Base-by-base conservation (phyloP, 2,329 filamentous ascomycete genomes). In the Fusarium zealandicum region DNA sequence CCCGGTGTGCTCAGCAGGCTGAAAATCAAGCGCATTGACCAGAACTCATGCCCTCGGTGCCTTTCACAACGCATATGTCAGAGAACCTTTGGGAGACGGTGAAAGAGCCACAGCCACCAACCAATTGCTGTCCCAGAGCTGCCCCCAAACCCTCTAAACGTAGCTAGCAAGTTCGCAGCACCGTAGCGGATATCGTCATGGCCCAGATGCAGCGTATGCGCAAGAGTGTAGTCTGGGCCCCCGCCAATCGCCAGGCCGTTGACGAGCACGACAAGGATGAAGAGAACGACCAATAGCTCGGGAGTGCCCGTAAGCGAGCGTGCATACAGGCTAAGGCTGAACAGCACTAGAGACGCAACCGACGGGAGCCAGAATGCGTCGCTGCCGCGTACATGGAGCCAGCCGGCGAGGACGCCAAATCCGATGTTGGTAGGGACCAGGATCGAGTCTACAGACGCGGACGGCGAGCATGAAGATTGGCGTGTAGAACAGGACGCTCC, bases 401-500 rank as follows among this genome's bases (percentile, higher is more conserved):
- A 85, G 8, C 92, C 92, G 12, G 89, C 87, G 5, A 90, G 61
- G 0, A 96, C 73, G 0, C 90, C 90, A 66, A 96, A 96, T 2
- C 90, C 92, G 6, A 85, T 70, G 71, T 96, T 96, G 1, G 91
- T 95, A 0, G 92, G 90, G 39, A 96, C 84, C 6, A 96, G 81
- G 30, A 93, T 87, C 4, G 88, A 82, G 3, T 91, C 92, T 3
- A 90, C 88, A 2, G 84, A 77, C 1, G 3, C 87, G 84, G 2
- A 95, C 87, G 4, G 90, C 89, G 51, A 95, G 85, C 28, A 90
- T 88, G 65, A 91, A 93, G 36, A 92, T 85, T 0, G 92, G 91
- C 0, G 88, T 83, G 73, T 92, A 96, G 76, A 92, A 95, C 7
- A 96, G 78, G 2, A 96, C 81, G 6, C 81, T 82, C 91, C 90